Evolutionary conservation across 306 rosid species (phyloP).

Genomic region (Rosa rugosa): DNA sequence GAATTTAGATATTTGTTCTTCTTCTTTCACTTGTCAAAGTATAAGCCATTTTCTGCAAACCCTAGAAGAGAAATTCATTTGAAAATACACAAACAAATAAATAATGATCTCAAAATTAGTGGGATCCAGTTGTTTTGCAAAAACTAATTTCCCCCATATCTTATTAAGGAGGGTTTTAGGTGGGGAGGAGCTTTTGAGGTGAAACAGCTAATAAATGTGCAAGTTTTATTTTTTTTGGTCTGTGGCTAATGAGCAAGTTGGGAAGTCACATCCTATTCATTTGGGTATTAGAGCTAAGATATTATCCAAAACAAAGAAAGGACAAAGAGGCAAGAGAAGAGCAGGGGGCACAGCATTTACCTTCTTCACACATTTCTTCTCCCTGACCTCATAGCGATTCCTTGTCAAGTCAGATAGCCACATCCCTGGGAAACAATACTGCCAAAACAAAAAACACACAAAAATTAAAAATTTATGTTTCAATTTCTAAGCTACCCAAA

Average conservation of each 20-base stretch:
- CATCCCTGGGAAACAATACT: constrained; percentile 80
- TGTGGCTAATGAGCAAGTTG: neutral
- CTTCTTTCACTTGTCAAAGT: neutral
- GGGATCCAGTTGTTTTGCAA: constrained; percentile 7
- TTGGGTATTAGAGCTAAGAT: neutral
- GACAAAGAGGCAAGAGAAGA: neutral
- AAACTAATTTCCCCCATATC: neutral
- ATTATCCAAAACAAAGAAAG: neutral
- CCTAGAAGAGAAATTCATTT: neutral
- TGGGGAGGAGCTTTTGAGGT: constrained; percentile 7
- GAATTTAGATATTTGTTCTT: neutral
- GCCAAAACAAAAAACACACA: constrained; percentile 24
- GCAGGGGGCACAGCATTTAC: constrained; percentile 35
- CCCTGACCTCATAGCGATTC: constrained; percentile 75
- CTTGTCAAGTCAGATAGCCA: constrained; percentile 73
- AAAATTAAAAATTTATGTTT: neutral
- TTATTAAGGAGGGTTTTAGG: neutral
- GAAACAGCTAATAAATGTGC: neutral
- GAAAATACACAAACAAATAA: neutral
- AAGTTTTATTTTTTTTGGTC: too few species aligned
- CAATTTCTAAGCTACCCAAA: neutral
- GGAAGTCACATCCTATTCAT: constrained; percentile 6
- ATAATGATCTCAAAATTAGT: neutral
- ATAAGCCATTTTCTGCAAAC: neutral
- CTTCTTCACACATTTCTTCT: constrained; percentile 75